Conservation (phyloP, 768 basidiomycete genomes). For the Lyophyllum shimeji region DNA sequence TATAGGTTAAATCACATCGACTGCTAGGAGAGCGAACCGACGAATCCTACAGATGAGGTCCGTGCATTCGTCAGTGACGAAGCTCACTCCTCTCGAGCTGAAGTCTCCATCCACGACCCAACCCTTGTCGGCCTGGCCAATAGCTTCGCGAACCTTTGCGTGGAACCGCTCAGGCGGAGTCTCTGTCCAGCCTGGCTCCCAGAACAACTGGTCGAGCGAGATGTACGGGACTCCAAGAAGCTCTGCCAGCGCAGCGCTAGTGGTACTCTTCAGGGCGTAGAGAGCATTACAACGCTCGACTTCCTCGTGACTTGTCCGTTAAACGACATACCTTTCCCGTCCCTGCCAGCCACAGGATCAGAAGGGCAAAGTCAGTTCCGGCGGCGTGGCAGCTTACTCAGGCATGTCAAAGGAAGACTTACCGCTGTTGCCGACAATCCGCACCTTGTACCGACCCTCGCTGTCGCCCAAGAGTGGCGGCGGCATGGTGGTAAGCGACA, state of each 20-base stretch:
- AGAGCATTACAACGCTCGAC: background rate
- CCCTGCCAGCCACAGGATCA: conserved; percentile 22
- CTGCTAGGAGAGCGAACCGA: background rate
- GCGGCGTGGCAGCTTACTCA: background rate
- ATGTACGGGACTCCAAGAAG: conserved; percentile 46
- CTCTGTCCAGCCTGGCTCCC: conserved; percentile 48
- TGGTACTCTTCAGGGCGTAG: conserved; percentile 41
- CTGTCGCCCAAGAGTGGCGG: conserved; percentile 43
- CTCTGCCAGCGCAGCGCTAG: conserved; percentile 40
- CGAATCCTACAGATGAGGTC: conserved; percentile 52
- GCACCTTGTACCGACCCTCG: conserved; percentile 45
- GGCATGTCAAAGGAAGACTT: background rate
- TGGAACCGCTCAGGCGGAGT: conserved; percentile 29
- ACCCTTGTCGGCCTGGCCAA: conserved; percentile 33
- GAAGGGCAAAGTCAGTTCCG: background rate
- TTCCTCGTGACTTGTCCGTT: background rate
- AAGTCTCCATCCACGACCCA: conserved; percentile 61
- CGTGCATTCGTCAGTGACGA: conserved; percentile 40
- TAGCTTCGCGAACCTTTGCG: conserved; percentile 24
- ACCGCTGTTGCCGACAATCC: conserved; percentile 47
- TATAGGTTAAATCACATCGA: background rate
- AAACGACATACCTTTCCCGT: conserved; percentile 28
- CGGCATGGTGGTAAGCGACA: conserved; percentile 14
- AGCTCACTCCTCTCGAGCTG: conserved; percentile 20
- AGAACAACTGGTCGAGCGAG: conserved; percentile 45